These are phyloP conservation scores for Tetracladium marchalianum DNA, from an alignment of 495 filamentous ascomycete genomes.

Conservation along the genomic window DNA sequence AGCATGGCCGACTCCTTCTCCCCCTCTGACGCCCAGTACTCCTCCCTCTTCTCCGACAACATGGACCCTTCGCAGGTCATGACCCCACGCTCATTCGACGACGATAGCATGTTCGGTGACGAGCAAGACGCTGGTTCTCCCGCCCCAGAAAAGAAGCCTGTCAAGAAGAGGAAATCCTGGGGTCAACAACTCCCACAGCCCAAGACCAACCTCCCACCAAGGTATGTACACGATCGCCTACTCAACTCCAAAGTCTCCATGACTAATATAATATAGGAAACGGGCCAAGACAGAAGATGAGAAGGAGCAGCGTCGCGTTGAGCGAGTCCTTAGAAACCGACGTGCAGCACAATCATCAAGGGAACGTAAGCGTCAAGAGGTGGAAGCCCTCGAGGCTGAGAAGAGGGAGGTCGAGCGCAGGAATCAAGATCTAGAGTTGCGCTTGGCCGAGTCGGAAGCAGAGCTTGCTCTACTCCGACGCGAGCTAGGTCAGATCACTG, in stretches of 20 bases:
- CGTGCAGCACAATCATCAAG: conserved; percentile 92
- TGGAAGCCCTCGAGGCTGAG: conserved; percentile 76
- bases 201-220: conserved; percentile 91
- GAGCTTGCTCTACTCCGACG: conserved; percentile 56
- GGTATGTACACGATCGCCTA: conserved; percentile 43
- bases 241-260: conserved; percentile 3
- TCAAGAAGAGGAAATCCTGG: conserved; percentile 98
- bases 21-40: conserved; percentile 37
- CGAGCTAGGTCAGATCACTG: conserved; percentile 53
- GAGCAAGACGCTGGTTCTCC: conserved; percentile 11
- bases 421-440: conserved; percentile 60
- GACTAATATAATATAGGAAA: conserved; percentile 60
- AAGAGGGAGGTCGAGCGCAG: conserved; percentile 56
- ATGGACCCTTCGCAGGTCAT: conserved; percentile 33
- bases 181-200: conserved; percentile 93
- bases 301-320: conserved; percentile 95
- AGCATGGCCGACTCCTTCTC: conserved; percentile 39
- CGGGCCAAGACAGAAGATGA: conserved; percentile 98
- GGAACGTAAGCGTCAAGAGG: conserved; percentile 89
- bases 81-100: conserved; percentile 32
- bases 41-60: conserved; percentile 37
- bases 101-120: conserved; percentile 22
- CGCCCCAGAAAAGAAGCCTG: conserved; percentile 57
- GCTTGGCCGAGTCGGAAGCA: conserved; percentile 51
- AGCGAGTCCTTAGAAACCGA: conserved; percentile 92